A percentile compares a stretch with the other conserved stretches of the same genome.
Evolutionary conservation across 108 stramenopile genomes (phyloP).

Genomic region (Fistulifera solaris): DNA sequence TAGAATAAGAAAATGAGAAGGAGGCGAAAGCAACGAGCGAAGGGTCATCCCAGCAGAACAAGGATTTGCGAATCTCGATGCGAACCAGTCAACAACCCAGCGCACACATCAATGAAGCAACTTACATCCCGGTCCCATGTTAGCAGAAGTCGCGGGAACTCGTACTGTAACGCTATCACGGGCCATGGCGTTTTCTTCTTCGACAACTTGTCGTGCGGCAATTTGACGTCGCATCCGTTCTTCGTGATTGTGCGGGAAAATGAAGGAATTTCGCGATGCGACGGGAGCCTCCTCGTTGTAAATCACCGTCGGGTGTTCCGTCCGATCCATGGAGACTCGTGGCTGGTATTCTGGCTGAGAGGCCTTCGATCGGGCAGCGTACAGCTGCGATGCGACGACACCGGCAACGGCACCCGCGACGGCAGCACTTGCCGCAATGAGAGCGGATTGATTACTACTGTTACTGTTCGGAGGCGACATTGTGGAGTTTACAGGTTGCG

Average conservation of each 20-base stretch:
- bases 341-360: too few species aligned
- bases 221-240: constrained; percentile 81
- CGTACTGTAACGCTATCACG: constrained; percentile 88
- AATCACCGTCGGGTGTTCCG: too few species aligned
- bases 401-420: too few species aligned
- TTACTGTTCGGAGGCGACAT: too few species aligned
- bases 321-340: too few species aligned
- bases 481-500: too few species aligned
- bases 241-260: constrained; percentile 83
- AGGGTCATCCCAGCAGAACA: not conserved
- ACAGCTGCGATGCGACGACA: too few species aligned
- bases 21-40: not conserved
- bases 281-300: too few species aligned
- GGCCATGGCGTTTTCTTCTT: constrained; percentile 73
- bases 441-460: too few species aligned
- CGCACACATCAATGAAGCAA: constrained; percentile 4
- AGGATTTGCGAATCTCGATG: not conserved
- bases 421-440: too few species aligned
- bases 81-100: not conserved
- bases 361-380: too few species aligned
- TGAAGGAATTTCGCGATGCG: too few species aligned
- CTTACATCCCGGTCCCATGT: constrained; percentile 94
- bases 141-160: constrained; percentile 97
- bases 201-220: constrained; percentile 71
- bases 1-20: not conserved